A percentile compares a stretch with the other conserved stretches of the same genome.
Conservation (phyloP, 2,329 filamentous ascomycete genomes). For the Fusarium sacchari region DNA sequence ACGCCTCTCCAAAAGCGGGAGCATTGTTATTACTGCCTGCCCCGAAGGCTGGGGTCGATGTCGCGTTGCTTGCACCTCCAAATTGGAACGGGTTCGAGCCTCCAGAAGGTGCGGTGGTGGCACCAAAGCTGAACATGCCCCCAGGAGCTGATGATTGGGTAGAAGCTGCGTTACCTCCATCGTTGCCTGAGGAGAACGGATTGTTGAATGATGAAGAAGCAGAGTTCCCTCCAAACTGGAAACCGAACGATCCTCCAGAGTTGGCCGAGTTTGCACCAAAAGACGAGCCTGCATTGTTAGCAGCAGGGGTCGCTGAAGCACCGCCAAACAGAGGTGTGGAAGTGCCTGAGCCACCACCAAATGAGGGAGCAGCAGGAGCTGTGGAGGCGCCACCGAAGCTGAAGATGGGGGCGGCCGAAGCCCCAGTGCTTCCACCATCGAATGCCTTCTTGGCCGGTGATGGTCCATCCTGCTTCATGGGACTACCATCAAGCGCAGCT, state of each 20-base stretch:
- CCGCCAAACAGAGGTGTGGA: constrained; percentile 49
- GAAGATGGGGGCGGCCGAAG: constrained; percentile 47
- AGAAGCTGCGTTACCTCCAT: constrained; percentile 39
- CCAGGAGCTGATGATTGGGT: constrained; percentile 37
- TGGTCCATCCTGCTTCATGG: constrained; percentile 56
- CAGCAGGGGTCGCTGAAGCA: constrained; percentile 37
- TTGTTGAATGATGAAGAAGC: constrained; percentile 51
- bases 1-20: constrained; percentile 47
- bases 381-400: constrained; percentile 45
- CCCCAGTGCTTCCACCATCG: constrained; percentile 37
- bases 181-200: constrained; percentile 50
- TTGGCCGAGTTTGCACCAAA: constrained; percentile 51
- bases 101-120: constrained; percentile 43
- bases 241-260: constrained; percentile 41
- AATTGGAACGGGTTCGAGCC: constrained; percentile 52
- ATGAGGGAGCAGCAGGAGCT: constrained; percentile 44
- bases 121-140: constrained; percentile 53
- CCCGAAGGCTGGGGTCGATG: constrained; percentile 44
- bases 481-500: constrained; percentile 54
- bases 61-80: constrained; percentile 43
- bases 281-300: constrained; percentile 43
- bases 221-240: constrained; percentile 48
- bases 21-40: constrained; percentile 37
- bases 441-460: constrained; percentile 52
- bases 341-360: constrained; percentile 45